A percentile compares a stretch with the other conserved stretches of the same genome.
Conservation (phyloP, 2,329 filamentous ascomycete species). For the Penicillium palitans region DNA sequence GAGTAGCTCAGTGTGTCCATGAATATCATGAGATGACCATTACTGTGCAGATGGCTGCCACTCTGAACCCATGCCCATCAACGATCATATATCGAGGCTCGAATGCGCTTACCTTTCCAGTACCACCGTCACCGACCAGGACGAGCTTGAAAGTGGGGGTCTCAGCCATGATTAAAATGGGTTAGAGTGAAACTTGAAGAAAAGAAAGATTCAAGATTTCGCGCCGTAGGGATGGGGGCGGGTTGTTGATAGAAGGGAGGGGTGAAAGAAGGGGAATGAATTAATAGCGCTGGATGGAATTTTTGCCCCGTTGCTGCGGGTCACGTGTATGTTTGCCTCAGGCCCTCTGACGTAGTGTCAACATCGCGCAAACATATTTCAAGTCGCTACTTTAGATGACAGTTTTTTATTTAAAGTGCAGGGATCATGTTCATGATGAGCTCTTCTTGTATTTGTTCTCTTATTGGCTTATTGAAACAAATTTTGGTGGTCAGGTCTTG, state of each 20-base stretch:
- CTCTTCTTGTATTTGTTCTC: background rate
- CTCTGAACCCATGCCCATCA: constrained; percentile 7
- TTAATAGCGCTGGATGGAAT: constrained; percentile 34
- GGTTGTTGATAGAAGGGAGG: constrained; percentile 27
- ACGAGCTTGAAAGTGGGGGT: constrained; percentile 98
- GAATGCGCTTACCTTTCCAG: constrained; percentile 79
- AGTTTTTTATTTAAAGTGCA: background rate
- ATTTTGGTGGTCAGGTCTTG: background rate
- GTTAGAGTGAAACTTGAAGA: constrained; percentile 13
- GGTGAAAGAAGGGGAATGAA: constrained; percentile 31
- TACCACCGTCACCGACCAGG: constrained; percentile 98
- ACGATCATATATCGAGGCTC: constrained; percentile 1
- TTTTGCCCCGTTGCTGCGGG: constrained; percentile 29
- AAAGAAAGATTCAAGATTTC: constrained; percentile 17
- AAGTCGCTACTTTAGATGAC: background rate
- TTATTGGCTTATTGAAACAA: background rate
- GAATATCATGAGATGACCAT: background rate
- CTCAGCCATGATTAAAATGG: constrained; percentile 59
- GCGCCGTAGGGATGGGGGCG: constrained; percentile 27
- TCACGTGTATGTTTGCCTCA: constrained; percentile 26
- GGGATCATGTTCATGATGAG: background rate
- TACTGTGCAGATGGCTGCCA: constrained; percentile 3
- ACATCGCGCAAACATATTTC: background rate
- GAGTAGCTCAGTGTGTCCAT: background rate
- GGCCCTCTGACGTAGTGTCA: constrained; percentile 27